Conservation (phyloP, 208 protist genomes). For the Leishmania martiniquensis region DNA sequence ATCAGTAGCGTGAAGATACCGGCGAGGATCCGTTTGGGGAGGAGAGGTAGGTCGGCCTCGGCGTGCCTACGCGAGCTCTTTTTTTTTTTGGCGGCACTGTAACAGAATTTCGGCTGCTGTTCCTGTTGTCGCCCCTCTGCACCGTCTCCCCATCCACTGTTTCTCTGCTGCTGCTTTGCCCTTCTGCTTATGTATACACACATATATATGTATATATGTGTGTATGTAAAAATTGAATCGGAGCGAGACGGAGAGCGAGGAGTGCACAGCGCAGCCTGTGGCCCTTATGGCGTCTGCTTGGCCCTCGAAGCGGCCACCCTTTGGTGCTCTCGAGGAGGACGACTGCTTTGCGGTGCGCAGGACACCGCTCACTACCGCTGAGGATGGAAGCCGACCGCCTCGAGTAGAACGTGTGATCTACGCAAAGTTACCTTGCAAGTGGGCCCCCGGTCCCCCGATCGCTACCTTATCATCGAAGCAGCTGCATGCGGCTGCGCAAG, state of each 20-base stretch:
- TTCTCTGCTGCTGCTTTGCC: background rate
- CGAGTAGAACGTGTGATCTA: constrained; percentile 10
- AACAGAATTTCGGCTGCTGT: background rate
- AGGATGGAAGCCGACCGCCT: background rate
- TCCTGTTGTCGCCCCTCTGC: background rate
- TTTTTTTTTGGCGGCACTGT: too few species aligned
- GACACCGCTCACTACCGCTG: background rate
- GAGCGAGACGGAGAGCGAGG: background rate
- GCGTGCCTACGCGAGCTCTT: background rate
- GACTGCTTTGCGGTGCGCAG: background rate
- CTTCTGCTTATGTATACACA: too few species aligned
- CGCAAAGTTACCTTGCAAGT: constrained; percentile 17
- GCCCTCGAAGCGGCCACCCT: background rate
- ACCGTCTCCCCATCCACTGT: background rate
- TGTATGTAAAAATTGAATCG: background rate
- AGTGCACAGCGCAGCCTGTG: background rate
- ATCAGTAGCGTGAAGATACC: too few species aligned
- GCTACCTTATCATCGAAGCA: background rate
- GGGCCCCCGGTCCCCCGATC: constrained; percentile 23
- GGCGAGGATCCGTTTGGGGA: too few species aligned
- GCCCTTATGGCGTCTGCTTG: background rate
- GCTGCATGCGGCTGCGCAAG: background rate
- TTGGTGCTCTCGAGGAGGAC: background rate
- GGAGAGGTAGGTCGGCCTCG: too few species aligned
- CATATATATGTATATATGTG: too few species aligned